Evolutionary conservation across 176 grass and related monocot genomes (phyloP).

Genomic region (Areca catechu): DNA sequence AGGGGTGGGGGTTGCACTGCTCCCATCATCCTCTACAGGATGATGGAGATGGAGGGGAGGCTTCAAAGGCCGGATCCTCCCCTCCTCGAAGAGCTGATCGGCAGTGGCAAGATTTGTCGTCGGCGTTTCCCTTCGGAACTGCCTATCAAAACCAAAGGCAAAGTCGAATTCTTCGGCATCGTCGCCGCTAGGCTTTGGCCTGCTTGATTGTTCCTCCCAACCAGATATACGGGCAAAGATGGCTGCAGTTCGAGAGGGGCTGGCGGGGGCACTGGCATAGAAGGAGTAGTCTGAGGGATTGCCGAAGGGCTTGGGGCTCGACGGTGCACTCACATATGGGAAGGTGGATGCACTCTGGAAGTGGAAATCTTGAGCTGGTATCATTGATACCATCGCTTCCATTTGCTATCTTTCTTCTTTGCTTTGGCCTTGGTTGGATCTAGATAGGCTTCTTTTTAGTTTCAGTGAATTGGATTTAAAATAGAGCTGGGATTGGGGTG

Average conservation of each 20-base stretch:
- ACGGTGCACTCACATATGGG: constrained; percentile 29
- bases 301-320: constrained; percentile 39
- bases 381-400: constrained; percentile 57
- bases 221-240: not conserved
- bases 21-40: not conserved
- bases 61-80: constrained; percentile 68
- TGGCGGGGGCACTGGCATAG: constrained; percentile 69
- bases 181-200: not conserved
- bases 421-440: too few species aligned
- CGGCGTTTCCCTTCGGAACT: constrained; percentile 21
- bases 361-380: constrained; percentile 23
- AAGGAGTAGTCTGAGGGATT: constrained; percentile 30
- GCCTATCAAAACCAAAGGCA: constrained; percentile 46
- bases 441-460: too few species aligned
- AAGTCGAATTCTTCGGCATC: constrained; percentile 33
- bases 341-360: not conserved
- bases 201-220: not conserved
- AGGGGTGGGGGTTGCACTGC: not conserved
- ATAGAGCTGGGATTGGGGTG: too few species aligned
- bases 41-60: constrained; percentile 15
- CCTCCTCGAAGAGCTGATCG: constrained; percentile 97
- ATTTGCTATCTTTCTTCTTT: constrained; percentile 10
- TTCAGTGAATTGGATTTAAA: too few species aligned
- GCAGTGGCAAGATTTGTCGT: constrained; percentile 48
- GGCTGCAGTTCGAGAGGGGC: constrained; percentile 40